Conservation (phyloP, 768 basidiomycete species). For the Hydnum rufescens region DNA sequence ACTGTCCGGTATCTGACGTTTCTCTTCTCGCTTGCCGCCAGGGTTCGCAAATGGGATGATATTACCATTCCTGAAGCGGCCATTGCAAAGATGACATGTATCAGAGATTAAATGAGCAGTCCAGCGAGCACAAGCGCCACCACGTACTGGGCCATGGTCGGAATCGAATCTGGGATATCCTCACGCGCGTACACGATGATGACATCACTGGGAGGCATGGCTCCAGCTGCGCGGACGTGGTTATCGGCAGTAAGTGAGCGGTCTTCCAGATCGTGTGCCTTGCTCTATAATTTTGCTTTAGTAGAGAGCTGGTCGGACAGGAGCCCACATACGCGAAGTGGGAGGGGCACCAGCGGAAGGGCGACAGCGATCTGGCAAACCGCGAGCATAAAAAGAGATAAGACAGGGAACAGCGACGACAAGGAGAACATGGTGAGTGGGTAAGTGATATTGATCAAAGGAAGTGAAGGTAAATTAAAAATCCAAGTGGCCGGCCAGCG, state of each 20-base stretch:
- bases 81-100: neutral
- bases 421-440: neutral
- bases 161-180: neutral
- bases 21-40: neutral
- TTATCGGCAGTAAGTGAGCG: neutral
- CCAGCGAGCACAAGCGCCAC: neutral
- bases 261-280: neutral
- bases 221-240: neutral
- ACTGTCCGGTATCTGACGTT: neutral
- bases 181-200: neutral
- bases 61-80: neutral
- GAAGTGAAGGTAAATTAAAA: neutral
- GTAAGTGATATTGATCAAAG: neutral
- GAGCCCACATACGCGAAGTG: neutral
- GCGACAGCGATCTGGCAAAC: no score
- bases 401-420: neutral
- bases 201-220: neutral
- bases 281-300: neutral
- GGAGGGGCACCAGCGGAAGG: neutral
- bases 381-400: no score
- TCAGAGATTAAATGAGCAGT: neutral
- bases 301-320: neutral
- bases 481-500: neutral
- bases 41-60: neutral
- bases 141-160: neutral